Conservation (phyloP, 768 basidiomycete species). For the Suillus americanus region DNA sequence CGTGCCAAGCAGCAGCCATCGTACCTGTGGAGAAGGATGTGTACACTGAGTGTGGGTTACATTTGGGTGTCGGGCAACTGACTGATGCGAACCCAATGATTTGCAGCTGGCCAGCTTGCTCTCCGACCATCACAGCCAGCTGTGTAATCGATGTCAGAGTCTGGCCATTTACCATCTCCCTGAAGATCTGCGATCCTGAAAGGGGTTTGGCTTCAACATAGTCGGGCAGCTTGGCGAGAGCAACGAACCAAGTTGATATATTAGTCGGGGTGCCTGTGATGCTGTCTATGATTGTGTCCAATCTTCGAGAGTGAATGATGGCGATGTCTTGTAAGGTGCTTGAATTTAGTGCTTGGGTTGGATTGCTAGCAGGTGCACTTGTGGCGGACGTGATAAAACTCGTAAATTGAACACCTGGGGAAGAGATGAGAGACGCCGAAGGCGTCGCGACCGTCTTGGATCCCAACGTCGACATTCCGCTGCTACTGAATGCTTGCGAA, state of each 20-base stretch:
- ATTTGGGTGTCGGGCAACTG: conserved; percentile 14
- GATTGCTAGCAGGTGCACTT: neutral
- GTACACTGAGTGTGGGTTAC: neutral
- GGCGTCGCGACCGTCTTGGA: neutral
- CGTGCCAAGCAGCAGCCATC: conserved; percentile 59
- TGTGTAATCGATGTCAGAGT: conserved; percentile 56
- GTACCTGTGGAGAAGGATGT: conserved; percentile 33
- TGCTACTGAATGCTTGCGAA: neutral
- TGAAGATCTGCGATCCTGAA: conserved; percentile 49
- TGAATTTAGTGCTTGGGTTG: conserved; percentile 13
- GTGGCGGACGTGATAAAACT: neutral
- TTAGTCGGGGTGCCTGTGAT: conserved; percentile 28
- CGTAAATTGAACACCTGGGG: neutral
- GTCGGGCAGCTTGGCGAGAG: neutral
- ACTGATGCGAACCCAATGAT: conserved; percentile 58
- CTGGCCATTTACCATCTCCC: conserved; percentile 54
- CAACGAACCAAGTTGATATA: conserved; percentile 25
- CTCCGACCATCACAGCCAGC: conserved; percentile 60
- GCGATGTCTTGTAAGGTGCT: conserved; percentile 31
- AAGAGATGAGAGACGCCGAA: neutral
- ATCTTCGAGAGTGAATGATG: conserved; percentile 37
- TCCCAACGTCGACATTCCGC: neutral
- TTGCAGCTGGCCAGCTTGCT: conserved; percentile 70
- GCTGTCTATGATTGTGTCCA: conserved; percentile 41
- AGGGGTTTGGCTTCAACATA: neutral